Evolutionary conservation across 306 rosid genomes (phyloP).

Genomic region (Vicia faba): DNA sequence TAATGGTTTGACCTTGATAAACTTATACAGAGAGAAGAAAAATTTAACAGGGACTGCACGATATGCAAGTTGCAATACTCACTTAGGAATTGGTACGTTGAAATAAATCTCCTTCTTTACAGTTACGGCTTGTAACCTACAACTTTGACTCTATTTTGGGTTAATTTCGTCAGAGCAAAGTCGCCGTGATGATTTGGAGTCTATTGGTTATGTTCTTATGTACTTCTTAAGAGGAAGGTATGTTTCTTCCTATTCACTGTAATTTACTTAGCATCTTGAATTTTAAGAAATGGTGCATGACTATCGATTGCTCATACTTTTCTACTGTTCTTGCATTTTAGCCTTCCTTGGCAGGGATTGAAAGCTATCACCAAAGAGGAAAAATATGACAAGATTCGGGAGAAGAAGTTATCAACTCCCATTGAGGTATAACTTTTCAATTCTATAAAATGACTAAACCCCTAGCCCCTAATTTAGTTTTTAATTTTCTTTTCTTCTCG

Average conservation of each 20-base stretch:
- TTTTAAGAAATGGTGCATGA: slow-evolving; percentile 14
- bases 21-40: slow-evolving; percentile 74
- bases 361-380: slow-evolving; percentile 76
- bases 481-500: not conserved
- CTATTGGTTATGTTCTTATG: slow-evolving; percentile 84
- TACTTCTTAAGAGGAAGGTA: slow-evolving; percentile 91
- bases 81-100: slow-evolving; percentile 73
- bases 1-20: slow-evolving; percentile 42
- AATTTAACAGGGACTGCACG: slow-evolving; percentile 89
- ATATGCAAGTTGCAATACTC: slow-evolving; percentile 89
- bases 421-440: slow-evolving; percentile 57
- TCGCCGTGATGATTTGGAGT: slow-evolving; percentile 91
- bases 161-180: slow-evolving; percentile 69
- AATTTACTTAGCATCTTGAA: slow-evolving; percentile 27
- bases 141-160: slow-evolving; percentile 32
- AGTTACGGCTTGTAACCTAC: slow-evolving; percentile 10
- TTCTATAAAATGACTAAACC: slow-evolving; percentile 12
- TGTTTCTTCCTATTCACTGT: slow-evolving; percentile 31
- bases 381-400: slow-evolving; percentile 81
- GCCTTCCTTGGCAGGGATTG: slow-evolving; percentile 98
- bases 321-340: slow-evolving; percentile 44
- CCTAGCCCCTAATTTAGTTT: not conserved
- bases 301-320: slow-evolving; percentile 20
- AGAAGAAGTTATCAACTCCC: slow-evolving; percentile 78
- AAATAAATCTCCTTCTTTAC: slow-evolving; percentile 31